phyloP scores from a whole-genome alignment of 805 yeast genomes.

The Ogataea sp. region DNA sequence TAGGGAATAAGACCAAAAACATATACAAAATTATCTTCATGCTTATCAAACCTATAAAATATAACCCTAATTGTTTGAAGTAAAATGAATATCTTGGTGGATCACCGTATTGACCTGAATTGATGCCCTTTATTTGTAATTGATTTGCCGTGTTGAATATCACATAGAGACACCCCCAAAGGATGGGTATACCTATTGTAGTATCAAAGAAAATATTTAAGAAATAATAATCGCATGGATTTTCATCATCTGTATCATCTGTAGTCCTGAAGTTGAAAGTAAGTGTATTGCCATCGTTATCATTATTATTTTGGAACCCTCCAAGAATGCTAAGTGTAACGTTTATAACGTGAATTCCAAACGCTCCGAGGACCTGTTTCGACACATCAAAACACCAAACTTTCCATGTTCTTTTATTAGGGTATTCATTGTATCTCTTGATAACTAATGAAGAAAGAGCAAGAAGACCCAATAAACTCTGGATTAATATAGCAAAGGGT shows the following conservation, averaged over 20 bases:
- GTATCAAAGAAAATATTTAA: constrained; percentile 84
- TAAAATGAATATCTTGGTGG: constrained; percentile 60
- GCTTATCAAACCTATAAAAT: constrained; percentile 51
- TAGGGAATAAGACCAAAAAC: constrained; percentile 52
- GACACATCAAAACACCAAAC: constrained; percentile 88
- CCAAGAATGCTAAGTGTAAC: constrained; percentile 60
- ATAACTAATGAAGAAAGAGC: constrained; percentile 67
- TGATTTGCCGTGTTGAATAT: constrained; percentile 39
- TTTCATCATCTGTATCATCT: constrained; percentile 23
- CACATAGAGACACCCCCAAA: constrained; percentile 48
- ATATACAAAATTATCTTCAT: constrained; percentile 52
- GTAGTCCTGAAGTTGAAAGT: too few species aligned
- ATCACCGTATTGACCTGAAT: constrained; percentile 55
- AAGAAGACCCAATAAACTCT: constrained; percentile 64
- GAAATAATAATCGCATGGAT: constrained; percentile 94
- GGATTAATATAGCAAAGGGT: constrained; percentile 78
- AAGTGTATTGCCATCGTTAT: constrained; percentile 2
- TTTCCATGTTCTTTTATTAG: constrained; percentile 66
- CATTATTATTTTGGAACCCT: constrained; percentile 21
- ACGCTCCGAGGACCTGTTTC: constrained; percentile 83
- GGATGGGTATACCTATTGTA: constrained; percentile 83
- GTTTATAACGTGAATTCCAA: constrained; percentile 76
- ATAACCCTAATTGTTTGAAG: constrained; percentile 62
- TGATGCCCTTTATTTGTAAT: constrained; percentile 37
- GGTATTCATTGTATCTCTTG: constrained; percentile 67